Percentiles rank a stretch among this genome's conserved stretches.
Evolutionary conservation across 106 monocot genomes (phyloP).

Genomic region (Acorus gramineus): DNA sequence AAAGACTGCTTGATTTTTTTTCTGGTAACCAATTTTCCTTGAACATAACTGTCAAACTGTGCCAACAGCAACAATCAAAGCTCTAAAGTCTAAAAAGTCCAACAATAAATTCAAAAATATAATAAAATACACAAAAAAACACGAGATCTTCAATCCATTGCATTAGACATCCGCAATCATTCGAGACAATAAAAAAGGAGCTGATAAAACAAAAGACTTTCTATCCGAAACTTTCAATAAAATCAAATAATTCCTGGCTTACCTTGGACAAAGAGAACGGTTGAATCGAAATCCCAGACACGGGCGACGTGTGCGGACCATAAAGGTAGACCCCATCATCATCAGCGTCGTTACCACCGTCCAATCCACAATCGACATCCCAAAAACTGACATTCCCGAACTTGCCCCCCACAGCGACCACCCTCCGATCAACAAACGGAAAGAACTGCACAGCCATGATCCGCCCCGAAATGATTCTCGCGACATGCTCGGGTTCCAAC

Average conservation of each 20-base stretch:
- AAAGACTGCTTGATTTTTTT: too few species aligned
- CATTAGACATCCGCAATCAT: too few species aligned
- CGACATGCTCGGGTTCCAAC: conserved; percentile 29
- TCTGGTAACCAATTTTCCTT: too few species aligned
- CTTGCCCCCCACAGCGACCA: conserved; percentile 45
- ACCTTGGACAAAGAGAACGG: conserved; percentile 36
- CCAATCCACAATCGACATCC: conserved; percentile 34
- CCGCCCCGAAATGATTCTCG: conserved; percentile 32
- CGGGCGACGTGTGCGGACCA: conserved; percentile 38
- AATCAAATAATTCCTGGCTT: not conserved
- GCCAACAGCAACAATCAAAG: too few species aligned
- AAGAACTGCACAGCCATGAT: conserved; percentile 38
- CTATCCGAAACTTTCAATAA: not conserved
- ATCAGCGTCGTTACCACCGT: conserved; percentile 28
- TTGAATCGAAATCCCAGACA: conserved; percentile 52
- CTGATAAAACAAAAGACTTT: too few species aligned
- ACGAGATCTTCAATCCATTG: too few species aligned
- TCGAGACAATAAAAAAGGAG: too few species aligned
- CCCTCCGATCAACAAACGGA: conserved; percentile 32
- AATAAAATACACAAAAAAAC: too few species aligned
- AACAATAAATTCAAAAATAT: too few species aligned
- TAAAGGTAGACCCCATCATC: conserved; percentile 6
- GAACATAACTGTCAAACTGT: too few species aligned
- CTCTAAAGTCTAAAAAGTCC: too few species aligned
- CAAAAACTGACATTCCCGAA: conserved; percentile 60